Percentiles rank a stretch among this genome's conserved stretches.
Evolutionary conservation across 108 stramenopile species (phyloP).

Genomic region (Cyclotella sp.): DNA sequence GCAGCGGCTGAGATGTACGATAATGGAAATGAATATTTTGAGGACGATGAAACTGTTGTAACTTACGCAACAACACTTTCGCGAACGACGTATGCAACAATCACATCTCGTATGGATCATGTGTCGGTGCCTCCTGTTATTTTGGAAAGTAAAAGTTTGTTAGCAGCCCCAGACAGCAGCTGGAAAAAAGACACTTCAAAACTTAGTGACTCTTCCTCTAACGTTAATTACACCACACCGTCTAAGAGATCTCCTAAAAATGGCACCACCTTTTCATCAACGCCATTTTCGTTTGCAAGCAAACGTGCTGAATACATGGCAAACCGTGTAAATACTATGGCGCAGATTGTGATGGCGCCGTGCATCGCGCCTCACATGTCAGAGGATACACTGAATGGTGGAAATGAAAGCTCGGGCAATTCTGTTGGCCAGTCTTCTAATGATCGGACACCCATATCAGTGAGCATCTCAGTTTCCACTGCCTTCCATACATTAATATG

Average conservation of each 20-base stretch:
- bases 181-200: conserved; percentile 8
- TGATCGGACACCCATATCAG: neutral
- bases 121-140: conserved; percentile 22
- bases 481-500: neutral
- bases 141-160: conserved; percentile 31
- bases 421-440: conserved; percentile 8
- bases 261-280: conserved; percentile 13
- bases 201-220: conserved; percentile 5
- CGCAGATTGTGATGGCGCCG: conserved; percentile 84
- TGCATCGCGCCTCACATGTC: conserved; percentile 70
- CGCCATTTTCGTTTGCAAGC: conserved; percentile 50
- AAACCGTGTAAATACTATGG: conserved; percentile 72
- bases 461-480: neutral
- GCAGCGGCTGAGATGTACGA: conserved; percentile 76
- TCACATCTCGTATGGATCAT: conserved; percentile 35
- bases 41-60: conserved; percentile 88
- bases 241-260: conserved; percentile 17
- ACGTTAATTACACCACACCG: conserved; percentile 12
- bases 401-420: neutral
- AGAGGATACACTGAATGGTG: conserved; percentile 39
- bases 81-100: conserved; percentile 59
- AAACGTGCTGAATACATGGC: conserved; percentile 62
- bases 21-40: conserved; percentile 48
- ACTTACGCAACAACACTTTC: conserved; percentile 58
- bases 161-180: neutral